phyloP scores from a whole-genome alignment of 1,284 basidiomycete genomes.

The Ganoderma leucocontextum region DNA sequence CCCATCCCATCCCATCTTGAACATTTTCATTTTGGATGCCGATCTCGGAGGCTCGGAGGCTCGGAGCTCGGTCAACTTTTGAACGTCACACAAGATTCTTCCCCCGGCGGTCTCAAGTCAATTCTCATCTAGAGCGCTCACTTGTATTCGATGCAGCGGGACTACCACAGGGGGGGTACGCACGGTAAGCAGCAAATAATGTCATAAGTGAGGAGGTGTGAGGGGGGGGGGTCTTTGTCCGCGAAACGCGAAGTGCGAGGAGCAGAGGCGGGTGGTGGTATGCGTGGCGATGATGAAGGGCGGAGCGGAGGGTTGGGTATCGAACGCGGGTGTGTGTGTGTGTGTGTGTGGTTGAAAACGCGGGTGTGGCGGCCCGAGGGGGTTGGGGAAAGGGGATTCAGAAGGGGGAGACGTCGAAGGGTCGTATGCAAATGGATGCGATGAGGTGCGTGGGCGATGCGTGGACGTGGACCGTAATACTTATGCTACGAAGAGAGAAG shows the following conservation, averaged over 20 bases:
- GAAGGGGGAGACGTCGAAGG: conserved; percentile 2
- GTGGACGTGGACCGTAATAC: conserved; percentile 18
- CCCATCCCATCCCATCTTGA: background rate
- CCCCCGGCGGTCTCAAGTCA: too few species aligned
- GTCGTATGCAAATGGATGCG: conserved; percentile 30
- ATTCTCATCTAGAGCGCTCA: conserved; percentile 33
- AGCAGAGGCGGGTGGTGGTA: conserved; percentile 1
- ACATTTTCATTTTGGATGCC: too few species aligned
- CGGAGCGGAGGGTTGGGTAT: background rate
- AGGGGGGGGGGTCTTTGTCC: conserved; percentile 16
- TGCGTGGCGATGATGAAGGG: background rate
- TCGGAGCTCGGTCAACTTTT: too few species aligned
- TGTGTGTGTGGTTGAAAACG: conserved; percentile 14
- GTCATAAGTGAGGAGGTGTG: conserved; percentile 38
- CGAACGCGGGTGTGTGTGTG: too few species aligned
- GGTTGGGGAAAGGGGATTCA: background rate
- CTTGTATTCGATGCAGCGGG: conserved; percentile 35
- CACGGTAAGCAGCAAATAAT: conserved; percentile 38
- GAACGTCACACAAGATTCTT: too few species aligned
- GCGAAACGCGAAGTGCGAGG: conserved; percentile 7
- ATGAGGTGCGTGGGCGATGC: conserved; percentile 30
- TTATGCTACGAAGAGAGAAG: conserved; percentile 20
- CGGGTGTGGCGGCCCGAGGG: background rate
- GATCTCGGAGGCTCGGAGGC: too few species aligned
- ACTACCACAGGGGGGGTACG: conserved; percentile 30